phyloP scores from a whole-genome alignment of 306 rosid species.

The Aeschynomene evenia region DNA sequence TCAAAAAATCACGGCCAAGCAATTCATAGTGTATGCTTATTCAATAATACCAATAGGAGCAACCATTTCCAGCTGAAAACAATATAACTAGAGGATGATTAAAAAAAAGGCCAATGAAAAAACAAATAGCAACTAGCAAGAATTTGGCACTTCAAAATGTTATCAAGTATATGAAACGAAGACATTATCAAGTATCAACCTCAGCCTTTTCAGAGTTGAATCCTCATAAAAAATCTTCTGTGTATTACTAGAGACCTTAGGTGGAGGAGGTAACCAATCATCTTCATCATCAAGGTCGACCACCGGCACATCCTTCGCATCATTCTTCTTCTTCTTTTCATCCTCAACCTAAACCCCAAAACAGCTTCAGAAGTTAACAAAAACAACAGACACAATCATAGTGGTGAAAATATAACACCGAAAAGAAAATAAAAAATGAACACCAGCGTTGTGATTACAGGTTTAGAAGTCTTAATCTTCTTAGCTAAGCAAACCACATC shows the following conservation, averaged over 20 bases:
- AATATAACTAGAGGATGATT: neutral
- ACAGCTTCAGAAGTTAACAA: conserved; percentile 2
- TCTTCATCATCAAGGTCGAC: conserved; percentile 66
- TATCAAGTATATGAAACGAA: neutral
- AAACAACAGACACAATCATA: conserved; percentile 8
- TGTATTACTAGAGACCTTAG: conserved; percentile 45
- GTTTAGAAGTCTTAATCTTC: conserved; percentile 42
- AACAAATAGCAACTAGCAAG: conserved; percentile 1
- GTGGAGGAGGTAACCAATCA: conserved; percentile 96
- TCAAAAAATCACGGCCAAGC: neutral
- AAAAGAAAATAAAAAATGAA: neutral
- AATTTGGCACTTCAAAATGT: neutral
- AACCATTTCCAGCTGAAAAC: neutral
- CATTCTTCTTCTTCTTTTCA: conserved; percentile 20
- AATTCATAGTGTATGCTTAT: neutral
- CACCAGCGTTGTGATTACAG: conserved; percentile 22
- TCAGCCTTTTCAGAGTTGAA: conserved; percentile 68
- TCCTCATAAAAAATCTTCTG: conserved; percentile 39
- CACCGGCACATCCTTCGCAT: conserved; percentile 21
- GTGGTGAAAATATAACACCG: neutral
- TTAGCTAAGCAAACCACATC: conserved; percentile 31
- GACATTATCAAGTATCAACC: no score
- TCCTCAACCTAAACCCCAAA: conserved; percentile 44
- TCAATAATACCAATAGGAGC: neutral
- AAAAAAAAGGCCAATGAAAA: neutral